These are phyloP conservation scores for Psilocybe mexicana DNA, from an alignment of 1,284 basidiomycete genomes.

Conservation along the genomic window DNA sequence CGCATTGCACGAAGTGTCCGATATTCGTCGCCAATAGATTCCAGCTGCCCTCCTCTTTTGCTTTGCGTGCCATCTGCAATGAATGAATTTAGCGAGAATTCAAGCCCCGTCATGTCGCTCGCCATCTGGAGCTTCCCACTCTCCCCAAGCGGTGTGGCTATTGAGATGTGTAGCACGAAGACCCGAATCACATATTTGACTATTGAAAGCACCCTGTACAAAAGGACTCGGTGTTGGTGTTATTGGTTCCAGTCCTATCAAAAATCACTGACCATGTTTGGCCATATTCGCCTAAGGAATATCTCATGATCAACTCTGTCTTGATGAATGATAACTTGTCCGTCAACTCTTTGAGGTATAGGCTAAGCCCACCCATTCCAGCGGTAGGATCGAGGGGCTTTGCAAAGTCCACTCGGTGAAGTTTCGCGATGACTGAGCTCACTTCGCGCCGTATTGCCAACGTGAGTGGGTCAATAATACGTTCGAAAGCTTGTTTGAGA, in stretches of 20 bases:
- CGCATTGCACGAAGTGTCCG: slow-evolving; percentile 77
- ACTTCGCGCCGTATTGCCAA: slow-evolving; percentile 79
- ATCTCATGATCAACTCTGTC: slow-evolving; percentile 70
- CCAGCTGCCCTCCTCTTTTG: slow-evolving; percentile 65
- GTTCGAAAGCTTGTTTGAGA: slow-evolving; percentile 57
- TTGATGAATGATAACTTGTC: slow-evolving; percentile 85
- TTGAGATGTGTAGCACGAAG: slow-evolving; percentile 89
- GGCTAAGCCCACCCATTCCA: slow-evolving; percentile 69
- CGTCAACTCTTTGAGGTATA: slow-evolving; percentile 88
- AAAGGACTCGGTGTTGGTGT: background rate
- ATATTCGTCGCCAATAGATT: slow-evolving; percentile 80
- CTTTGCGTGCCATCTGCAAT: slow-evolving; percentile 58
- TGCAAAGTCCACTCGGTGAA: slow-evolving; percentile 84
- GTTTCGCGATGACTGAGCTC: slow-evolving; percentile 70
- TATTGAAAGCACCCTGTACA: slow-evolving; percentile 61
- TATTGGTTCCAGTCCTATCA: background rate
- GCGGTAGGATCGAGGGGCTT: slow-evolving; percentile 64
- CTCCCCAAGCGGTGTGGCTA: slow-evolving; percentile 86
- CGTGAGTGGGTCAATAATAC: slow-evolving; percentile 70
- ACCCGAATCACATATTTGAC: slow-evolving; percentile 77
- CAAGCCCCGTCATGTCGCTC: slow-evolving; percentile 93
- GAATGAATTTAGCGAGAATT: slow-evolving; percentile 85
- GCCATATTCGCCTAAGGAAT: slow-evolving; percentile 68
- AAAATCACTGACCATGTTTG: slow-evolving; percentile 63
- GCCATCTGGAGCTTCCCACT: slow-evolving; percentile 89